phyloP scores from a whole-genome alignment of 1,139 yeast genomes.

The Hyphopichia buzzinii region DNA sequence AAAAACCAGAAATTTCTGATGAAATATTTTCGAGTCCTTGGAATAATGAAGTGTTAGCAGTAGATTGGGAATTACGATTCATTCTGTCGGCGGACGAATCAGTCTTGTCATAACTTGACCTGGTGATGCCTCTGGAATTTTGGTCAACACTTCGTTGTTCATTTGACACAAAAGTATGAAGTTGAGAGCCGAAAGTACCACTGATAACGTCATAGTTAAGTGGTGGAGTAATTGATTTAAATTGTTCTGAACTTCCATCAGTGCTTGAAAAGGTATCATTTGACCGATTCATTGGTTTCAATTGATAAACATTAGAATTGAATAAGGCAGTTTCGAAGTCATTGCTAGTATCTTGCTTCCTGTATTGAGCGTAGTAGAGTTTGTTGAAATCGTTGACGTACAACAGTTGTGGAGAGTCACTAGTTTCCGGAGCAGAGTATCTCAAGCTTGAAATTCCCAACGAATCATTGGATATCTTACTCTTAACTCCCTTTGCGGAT shows the following conservation, averaged over 20 bases:
- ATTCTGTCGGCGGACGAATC: conserved; percentile 3
- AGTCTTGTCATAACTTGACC: not conserved
- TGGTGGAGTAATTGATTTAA: not conserved
- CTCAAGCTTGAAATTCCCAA: conserved; percentile 3
- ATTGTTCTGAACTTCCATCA: not conserved
- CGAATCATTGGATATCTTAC: too few relatives aligned
- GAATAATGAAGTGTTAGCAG: conserved; percentile 26
- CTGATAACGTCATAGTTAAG: not conserved
- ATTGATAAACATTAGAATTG: conserved; percentile 22
- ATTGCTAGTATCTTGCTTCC: conserved; percentile 7
- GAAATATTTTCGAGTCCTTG: conserved; percentile 32
- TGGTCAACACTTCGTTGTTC: not conserved
- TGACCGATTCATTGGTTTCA: conserved; percentile 33
- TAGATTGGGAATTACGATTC: conserved; percentile 23
- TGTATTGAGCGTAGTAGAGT: conserved; percentile 16
- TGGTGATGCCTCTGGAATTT: not conserved
- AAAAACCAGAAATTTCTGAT: conserved; percentile 24
- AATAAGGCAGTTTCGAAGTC: conserved; percentile 13
- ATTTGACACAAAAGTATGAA: not conserved
- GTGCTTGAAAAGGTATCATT: conserved; percentile 22
- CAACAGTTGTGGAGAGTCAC: conserved; percentile 3
- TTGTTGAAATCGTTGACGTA: conserved; percentile 21
- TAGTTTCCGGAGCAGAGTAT: not conserved
- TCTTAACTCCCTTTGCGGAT: too few relatives aligned
- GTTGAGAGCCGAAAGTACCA: not conserved